These are phyloP conservation scores for Anethum foeniculum DNA, from an alignment of 140 eudicot genomes.

Conservation along the genomic window DNA sequence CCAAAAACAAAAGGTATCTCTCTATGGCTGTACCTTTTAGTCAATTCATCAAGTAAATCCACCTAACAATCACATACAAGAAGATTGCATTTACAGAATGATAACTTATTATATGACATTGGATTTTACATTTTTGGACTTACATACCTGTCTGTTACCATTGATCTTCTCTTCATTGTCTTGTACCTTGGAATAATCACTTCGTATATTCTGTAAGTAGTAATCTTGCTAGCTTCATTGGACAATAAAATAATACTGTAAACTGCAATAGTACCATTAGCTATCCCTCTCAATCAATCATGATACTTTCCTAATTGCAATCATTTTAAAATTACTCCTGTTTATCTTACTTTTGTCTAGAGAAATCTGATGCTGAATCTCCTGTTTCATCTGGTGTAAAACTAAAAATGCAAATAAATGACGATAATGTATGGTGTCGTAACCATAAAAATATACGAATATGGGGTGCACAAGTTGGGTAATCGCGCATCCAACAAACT, in stretches of 20 bases:
- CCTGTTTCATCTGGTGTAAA: neutral
- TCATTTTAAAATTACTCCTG: neutral
- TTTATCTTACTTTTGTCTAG: neutral
- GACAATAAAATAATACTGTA: neutral
- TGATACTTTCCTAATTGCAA: neutral
- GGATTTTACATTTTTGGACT: constrained; percentile 4
- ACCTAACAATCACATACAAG: neutral
- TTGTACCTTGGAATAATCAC: constrained; percentile 5
- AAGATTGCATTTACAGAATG: neutral
- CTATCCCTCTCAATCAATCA: neutral
- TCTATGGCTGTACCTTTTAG: neutral
- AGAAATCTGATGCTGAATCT: neutral
- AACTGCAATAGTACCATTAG: neutral
- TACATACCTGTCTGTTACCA: neutral
- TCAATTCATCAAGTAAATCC: neutral
- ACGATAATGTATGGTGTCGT: neutral
- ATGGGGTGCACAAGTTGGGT: neutral
- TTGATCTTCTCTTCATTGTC: neutral
- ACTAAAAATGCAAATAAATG: neutral
- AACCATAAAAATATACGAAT: too few relatives aligned
- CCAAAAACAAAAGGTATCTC: constrained; percentile 2
- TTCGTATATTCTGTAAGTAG: neutral
- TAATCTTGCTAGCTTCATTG: neutral
- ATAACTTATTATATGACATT: neutral
- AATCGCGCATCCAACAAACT: neutral